Evolutionary conservation across 495 filamentous ascomycete genomes (phyloP), one percentile per base, ranked within the genome.

Genomic region (Beverwykella pulmonaria): DNA sequence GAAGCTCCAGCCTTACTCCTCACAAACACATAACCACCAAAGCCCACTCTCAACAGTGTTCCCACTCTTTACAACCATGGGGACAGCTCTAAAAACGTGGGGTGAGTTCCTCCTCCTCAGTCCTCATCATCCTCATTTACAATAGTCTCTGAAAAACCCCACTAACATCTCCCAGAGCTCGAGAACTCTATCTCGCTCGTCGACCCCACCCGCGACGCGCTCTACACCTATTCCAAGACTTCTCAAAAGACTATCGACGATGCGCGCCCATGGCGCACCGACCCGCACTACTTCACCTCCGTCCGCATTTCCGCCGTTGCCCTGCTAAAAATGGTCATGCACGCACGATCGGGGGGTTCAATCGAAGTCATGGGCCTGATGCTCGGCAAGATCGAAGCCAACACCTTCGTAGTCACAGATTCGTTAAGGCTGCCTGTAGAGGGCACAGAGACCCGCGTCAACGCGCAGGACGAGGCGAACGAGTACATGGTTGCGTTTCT

Each of bases 281-380:
- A 97, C 75, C 90, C 89, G 0, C 82, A 92, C 75, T 87, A 97
- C 82, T 99, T 97, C 86, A 92, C 94, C 75, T 82, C 88, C 39
- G 90, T 98, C 25, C 92, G 93, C 69, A 93, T 99, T 77, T 93
- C 91, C 44, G 91, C 95, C 41, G 87, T 95, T 23, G 95, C 95
- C 5, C 86, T 99, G 14, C 83, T 98, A 67, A 99, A 99, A 79
- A 99, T 99, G 95, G 92, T 96, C 61, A 98, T 97, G 92, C 95
- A 99, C 76, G 95, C 95, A 1, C 90, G 95, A 22, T 91, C 90
- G 0, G 95, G 95, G 53, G 93, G 94, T 19, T 86, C 87, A 1
- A 82, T 98, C 61, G 95, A 99, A 77, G 84, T 99, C 48, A 99
- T 99, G 95, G 95, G 95, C 50, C 78, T 99, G 71, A 98, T 99